Conservation (phyloP, 2,329 filamentous ascomycete genomes). For the Penicillium sp. region DNA sequence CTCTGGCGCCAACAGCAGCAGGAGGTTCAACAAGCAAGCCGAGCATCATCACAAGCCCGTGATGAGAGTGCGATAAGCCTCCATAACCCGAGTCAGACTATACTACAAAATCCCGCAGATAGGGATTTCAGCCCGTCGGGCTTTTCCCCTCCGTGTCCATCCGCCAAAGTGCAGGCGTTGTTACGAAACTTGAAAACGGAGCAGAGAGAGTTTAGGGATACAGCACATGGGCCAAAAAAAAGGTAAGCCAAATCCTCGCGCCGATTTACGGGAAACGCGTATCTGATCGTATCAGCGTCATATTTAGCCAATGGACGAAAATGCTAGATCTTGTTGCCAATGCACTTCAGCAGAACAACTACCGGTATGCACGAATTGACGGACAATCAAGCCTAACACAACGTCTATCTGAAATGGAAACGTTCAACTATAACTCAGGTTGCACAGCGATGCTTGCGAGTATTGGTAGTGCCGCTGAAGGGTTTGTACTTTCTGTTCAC, state of each 20-base stretch:
- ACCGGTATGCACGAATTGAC: conserved; percentile 7
- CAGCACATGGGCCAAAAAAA: background rate
- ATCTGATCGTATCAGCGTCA: background rate
- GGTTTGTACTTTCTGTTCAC: background rate
- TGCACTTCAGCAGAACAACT: background rate
- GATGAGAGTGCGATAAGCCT: too few species aligned
- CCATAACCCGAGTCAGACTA: too few species aligned
- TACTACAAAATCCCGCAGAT: too few species aligned
- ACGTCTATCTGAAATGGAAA: background rate
- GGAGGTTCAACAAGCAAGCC: too few species aligned
- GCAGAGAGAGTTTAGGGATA: background rate
- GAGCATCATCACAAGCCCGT: too few species aligned
- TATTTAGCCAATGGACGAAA: conserved; percentile 18
- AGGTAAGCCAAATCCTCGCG: background rate
- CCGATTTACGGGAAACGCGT: too few species aligned
- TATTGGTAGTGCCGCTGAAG: conserved; percentile 15
- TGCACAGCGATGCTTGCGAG: conserved; percentile 18
- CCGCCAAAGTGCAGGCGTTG: conserved; percentile 10
- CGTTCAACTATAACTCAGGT: background rate
- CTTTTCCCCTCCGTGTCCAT: background rate
- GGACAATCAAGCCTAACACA: background rate
- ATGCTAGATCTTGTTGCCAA: conserved; percentile 10
- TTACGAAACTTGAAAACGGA: conserved; percentile 8
- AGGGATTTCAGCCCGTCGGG: too few species aligned
- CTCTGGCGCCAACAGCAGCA: background rate